phyloP scores from a whole-genome alignment of 164 flowering plant species.

The Stephania japonica region DNA sequence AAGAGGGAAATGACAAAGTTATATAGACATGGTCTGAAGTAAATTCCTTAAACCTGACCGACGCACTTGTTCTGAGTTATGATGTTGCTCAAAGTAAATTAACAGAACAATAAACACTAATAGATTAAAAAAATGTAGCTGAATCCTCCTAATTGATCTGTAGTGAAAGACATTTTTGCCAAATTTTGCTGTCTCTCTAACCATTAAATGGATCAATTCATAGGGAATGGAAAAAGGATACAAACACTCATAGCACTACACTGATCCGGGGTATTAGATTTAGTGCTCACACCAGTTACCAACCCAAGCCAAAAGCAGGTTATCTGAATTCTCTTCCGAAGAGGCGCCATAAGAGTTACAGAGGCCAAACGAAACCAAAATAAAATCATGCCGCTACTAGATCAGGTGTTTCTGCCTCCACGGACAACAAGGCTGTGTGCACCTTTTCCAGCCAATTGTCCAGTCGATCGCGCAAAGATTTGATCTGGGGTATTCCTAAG shows the following conservation, averaged over 20 bases:
- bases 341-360: conserved; percentile 6
- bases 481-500: conserved; percentile 74
- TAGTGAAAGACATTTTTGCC: background rate
- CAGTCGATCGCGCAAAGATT: conserved; percentile 67
- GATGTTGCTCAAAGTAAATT: no score
- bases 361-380: conserved; percentile 8
- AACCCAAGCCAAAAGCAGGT: no score
- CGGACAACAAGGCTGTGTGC: conserved; percentile 66
- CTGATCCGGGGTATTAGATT: no score
- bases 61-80: no score
- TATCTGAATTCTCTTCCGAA: background rate
- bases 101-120: no score
- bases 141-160: no score
- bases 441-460: conserved; percentile 86
- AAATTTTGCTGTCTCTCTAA: background rate
- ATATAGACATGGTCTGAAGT: no score
- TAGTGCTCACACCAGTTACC: no score
- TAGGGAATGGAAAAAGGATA: background rate
- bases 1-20: no score
- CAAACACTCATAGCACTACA: background rate
- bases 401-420: conserved; percentile 94
- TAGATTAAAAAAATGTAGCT: no score
- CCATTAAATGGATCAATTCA: background rate
- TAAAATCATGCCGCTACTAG: conserved; percentile 55
- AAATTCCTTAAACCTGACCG: no score